Base-by-base conservation (phyloP, 257 asterid genomes). In the Paulownia fortunei region DNA sequence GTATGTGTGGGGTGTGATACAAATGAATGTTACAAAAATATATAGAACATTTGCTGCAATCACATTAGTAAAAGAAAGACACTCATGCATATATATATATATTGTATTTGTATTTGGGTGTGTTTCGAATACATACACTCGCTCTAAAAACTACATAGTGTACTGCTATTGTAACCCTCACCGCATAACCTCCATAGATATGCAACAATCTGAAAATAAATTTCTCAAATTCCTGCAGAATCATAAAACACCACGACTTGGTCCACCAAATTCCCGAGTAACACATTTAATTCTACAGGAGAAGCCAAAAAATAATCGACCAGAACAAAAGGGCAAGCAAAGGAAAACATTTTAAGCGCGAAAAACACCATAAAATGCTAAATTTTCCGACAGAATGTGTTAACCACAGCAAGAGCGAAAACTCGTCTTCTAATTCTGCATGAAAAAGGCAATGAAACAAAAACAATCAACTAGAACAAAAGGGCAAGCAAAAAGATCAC, bases 371-470 rank as follows among this genome's bases (percentile, higher is more conserved):
- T n/a, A 39, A 73, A 59, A 66, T 73, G 54, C 75, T 18, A 72
- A 46, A 0, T 16, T 4, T 19, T 6, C 24, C 23, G 16, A 15
- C 11, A 34, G 12, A 66, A 72, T 12, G 59, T 62, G 39, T 11
- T 58, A 68, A 37, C 54, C 52, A 58, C 73, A 80, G 71, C 69
- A 44, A 56, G 13, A 69, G 59, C 69, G 64, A 54, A 59, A 42
- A 49, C 39, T 8, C 27, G 3, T 12, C 18, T 39, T 9, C 71
- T 26, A 46, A 73, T n/a, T 61, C 59, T 34, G 44, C 47, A 42
- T 11, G 26, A 19, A 19, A 32, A 65, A 34, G 19, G 12, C 30
- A 69, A 36, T 51, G 23, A 82, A 73, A 67, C 16, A n/a, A 44
- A 30, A 62, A 23, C 19, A 19, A 74, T 7, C 68, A 77, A 54